Conservation (phyloP, 306 rosid genomes). For the Senna siamea region DNA sequence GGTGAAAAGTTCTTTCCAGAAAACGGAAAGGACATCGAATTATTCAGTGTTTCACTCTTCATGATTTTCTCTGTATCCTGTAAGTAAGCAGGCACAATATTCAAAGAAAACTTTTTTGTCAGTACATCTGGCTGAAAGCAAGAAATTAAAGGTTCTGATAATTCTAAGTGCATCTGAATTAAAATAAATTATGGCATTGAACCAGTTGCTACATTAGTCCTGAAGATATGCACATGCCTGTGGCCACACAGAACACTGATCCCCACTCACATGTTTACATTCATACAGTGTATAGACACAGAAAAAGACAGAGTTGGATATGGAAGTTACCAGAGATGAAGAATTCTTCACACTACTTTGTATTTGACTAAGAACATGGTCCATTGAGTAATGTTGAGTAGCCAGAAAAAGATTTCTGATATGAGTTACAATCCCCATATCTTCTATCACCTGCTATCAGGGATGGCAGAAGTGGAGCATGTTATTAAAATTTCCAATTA, state of each 20-base stretch:
- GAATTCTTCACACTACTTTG: slow-evolving; percentile 55
- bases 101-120: slow-evolving; percentile 48
- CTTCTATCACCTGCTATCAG: slow-evolving; percentile 76
- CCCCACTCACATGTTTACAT: slow-evolving; percentile 1
- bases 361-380: slow-evolving; percentile 44
- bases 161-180: slow-evolving; percentile 15
- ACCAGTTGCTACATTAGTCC: slow-evolving; percentile 5
- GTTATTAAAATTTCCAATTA: slow-evolving; percentile 31
- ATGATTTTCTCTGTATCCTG: slow-evolving; percentile 49
- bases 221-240: slow-evolving; percentile 16
- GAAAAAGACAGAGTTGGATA: slow-evolving; percentile 34
- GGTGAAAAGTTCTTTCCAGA: slow-evolving; percentile 52
- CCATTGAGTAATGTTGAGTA: slow-evolving; percentile 58
- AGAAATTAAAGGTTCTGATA: slow-evolving; percentile 29
- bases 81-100: slow-evolving; percentile 48
- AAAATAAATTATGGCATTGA: slow-evolving; percentile 13
- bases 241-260: slow-evolving; percentile 6
- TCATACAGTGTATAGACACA: slow-evolving; percentile 14
- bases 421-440: slow-evolving; percentile 61
- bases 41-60: slow-evolving; percentile 50
- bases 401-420: slow-evolving; percentile 67
- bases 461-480: slow-evolving; percentile 29
- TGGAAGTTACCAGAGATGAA: slow-evolving; percentile 58
- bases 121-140: slow-evolving; percentile 51
- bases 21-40: slow-evolving; percentile 51